Base-by-base conservation (phyloP, 2,329 filamentous ascomycete species). In the Fusarium sp. region DNA sequence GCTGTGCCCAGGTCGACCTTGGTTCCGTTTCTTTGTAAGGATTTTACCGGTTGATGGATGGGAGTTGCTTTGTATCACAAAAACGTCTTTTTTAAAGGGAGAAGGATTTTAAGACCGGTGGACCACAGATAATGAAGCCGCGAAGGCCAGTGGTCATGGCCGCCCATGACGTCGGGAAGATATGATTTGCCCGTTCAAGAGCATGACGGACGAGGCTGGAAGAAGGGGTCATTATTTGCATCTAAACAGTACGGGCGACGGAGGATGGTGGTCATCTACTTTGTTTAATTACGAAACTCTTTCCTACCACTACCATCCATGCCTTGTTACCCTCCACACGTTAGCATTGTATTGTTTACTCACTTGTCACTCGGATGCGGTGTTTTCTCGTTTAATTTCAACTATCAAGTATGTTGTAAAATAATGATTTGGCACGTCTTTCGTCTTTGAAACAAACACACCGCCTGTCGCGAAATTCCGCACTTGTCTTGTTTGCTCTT, bases 271-370 rank as follows among this genome's bases (percentile, higher is more conserved):
- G 81, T 81, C 81, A 83, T 82, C 82, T 85, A 86, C 82, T 80
- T 84, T 86, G 84, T 86, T 85, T 86, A 86, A 86, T 86, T 82
- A 84, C 77, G 82, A 84, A 82, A 78, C 69, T 75, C 70, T 76
- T 78, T 80, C 79, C 75, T 57, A 47, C 49, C 49, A 53, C 33
- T 52, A 52, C 49, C 22, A 35, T 36, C 49, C 52, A 59, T 66
- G 58, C 46, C 35, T 64, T 66, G 33, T 62, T 54, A 38, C 42
- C 62, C 63, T 58, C 49, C 44, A 13, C 38, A 61, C 61, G 27
- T 70, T 70, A 56, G 65, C 70, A 57, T 55, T 49, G 44, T 71
- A 57, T 63, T 53, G 44, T 71, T 68, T 63, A 47, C 20, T 69
- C 25, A 62, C 45, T 42, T 62, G 41, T 35, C 52, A 64, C 41